Base-by-base conservation (phyloP, 2,329 filamentous ascomycete genomes). In the Aschersonia sp. region DNA sequence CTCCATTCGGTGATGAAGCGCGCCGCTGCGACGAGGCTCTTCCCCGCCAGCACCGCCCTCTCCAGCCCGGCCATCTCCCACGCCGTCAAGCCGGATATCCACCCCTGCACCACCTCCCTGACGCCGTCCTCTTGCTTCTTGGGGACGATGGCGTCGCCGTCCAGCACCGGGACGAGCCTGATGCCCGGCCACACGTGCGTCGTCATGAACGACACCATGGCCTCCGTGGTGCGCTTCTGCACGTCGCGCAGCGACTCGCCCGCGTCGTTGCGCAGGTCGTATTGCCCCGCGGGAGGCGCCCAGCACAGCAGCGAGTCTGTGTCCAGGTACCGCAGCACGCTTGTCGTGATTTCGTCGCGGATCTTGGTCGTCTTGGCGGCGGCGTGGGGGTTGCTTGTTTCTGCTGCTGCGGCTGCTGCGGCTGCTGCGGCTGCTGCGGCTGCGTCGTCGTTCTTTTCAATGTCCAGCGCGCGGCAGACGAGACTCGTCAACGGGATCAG, bases 261-360 rank as follows among this genome's bases (percentile, higher is more conserved):
- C 9, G 65, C 64, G 5, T 69, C 71, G 48, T 72, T 71, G 42
- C 62, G 64, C 4, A 62, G 58, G 45, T 74, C 67, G 32, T 69
- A 63, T 41, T 79, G 66, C 37, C 70, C 66, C 1, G 73, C 69
- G 2, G 71, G 69, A 41, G 78, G 72, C 30, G 75, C 87, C 86
- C 88, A 95, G 75, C 90, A 97, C 2, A 98, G 78, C 37, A 97
- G 68, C 0, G 87, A 89, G 66, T 98, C 92, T 1, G 92, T 97
- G 57, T 88, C 81, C 30, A 98, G 75, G 64, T 97, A 97, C 44
- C 84, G 78, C 73, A 97, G 76, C 46, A 92, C 68, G 53, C 79
- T 81, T 14, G 69, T 71, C 12, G 83, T 68, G 44, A 96, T 80
- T 41, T 75, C 69, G 0, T 74, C 61, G 37, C 89, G 75, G 39